A percentile compares a stretch with the other conserved stretches of the same genome.
These are phyloP conservation scores for Dysphania ambrosioides DNA, from an alignment of 148 eudicot genomes.

Conservation along the genomic window DNA sequence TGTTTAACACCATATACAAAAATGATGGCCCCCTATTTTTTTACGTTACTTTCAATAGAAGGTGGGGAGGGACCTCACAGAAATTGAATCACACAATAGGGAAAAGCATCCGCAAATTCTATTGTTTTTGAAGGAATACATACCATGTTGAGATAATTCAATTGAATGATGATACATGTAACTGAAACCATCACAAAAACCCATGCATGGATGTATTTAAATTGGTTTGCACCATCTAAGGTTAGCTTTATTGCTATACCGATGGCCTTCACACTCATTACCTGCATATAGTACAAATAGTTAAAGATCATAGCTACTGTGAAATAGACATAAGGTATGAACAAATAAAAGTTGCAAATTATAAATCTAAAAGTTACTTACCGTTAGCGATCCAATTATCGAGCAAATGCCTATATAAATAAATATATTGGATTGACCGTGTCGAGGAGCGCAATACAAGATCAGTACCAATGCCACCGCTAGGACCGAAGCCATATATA, in stretches of 20 bases:
- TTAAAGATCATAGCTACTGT: background rate
- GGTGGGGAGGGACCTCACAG: background rate
- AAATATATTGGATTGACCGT: slow-evolving; percentile 87
- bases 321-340: background rate
- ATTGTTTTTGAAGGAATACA: slow-evolving; percentile 9
- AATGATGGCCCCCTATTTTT: background rate
- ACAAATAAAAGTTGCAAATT: background rate
- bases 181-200: slow-evolving; percentile 82
- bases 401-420: slow-evolving; percentile 85
- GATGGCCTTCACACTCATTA: slow-evolving; percentile 93
- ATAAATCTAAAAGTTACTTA: slow-evolving; percentile 35
- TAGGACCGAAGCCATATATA: slow-evolving; percentile 69
- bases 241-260: slow-evolving; percentile 94
- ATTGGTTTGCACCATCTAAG: slow-evolving; percentile 78
- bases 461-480: slow-evolving; percentile 76
- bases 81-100: background rate
- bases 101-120: background rate
- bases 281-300: slow-evolving; percentile 44
- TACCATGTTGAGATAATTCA: slow-evolving; percentile 93
- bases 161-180: slow-evolving; percentile 71
- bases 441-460: slow-evolving; percentile 82
- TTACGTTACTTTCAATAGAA: too few species aligned
- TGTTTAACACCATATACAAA: background rate
- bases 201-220: slow-evolving; percentile 72
- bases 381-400: slow-evolving; percentile 85